Base-by-base conservation (phyloP, 352 stramenopile species). In the Phytopythium chamaehyphon region DNA sequence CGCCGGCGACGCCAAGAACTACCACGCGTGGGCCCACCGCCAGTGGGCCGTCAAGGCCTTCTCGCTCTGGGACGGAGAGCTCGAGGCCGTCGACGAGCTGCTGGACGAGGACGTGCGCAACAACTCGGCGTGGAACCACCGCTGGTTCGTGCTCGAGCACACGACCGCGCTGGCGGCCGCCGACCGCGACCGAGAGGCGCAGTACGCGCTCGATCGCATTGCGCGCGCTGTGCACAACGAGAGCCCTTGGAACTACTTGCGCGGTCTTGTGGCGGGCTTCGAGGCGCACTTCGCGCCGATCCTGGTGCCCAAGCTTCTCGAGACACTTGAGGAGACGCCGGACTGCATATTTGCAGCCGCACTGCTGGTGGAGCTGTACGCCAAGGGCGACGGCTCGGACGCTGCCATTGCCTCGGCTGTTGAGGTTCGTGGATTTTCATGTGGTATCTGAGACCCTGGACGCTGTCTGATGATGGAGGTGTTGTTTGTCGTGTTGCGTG, bases 1-100 rank as follows among this genome's bases (percentile, higher is more conserved):
- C 31, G 61, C 76, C 1, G 80, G 90, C n/a, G 97, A 99, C 73
- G 71, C 85, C 23, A 99, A 99, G 79, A 99, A 99, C 69, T 99
- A 99, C 71, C 97, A 99, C 71, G 94, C 95, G 4, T 99, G 97
- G 97, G 91, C 90, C 3, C 95, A 99, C 65, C 88, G 84, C n/a
- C 95, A 98, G 69, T 98, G 91, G 92, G 84, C 96, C 8, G 60
- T 98, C 47, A 83, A 90, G 59, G 83, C 71, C 9, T 93, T 95
- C 57, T 36, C 55, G 6, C 67, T 96, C n/a, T 98, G 90, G 83
- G 80, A 96, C 38, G 76, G 73, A 40, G 97, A 99, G 83, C 72
- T 98, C 24, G 76, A 76, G 36, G 98, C 84, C 57, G 75, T 96
- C 36, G 81, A 98, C 51, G 51, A 66, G 46, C 77, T 98, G 60